phyloP scores from a whole-genome alignment of 169 alveolate genomes.

The Cryptosporidium canis region DNA sequence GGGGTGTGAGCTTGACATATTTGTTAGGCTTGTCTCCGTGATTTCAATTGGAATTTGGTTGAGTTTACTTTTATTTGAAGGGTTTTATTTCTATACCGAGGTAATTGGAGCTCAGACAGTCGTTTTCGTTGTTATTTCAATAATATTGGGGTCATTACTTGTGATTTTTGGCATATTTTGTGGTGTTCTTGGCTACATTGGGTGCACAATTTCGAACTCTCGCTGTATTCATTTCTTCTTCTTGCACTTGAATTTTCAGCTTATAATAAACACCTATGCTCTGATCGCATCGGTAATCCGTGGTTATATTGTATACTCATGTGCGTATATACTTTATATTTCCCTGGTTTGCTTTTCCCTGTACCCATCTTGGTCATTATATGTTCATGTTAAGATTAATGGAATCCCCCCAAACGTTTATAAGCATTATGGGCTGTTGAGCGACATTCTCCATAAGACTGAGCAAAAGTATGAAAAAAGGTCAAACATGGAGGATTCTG shows the following conservation, averaged over 20 bases:
- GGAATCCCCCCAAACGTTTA: slow-evolving; percentile 34
- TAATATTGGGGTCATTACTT: background rate
- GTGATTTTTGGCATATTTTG: slow-evolving; percentile 27
- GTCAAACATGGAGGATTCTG: slow-evolving; percentile 27
- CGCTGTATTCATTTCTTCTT: slow-evolving; percentile 35
- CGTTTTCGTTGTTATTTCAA: background rate
- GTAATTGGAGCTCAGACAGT: slow-evolving; percentile 8
- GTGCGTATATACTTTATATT: background rate
- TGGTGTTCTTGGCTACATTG: slow-evolving; percentile 66
- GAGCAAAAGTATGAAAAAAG: slow-evolving; percentile 12
- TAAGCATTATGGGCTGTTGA: slow-evolving; percentile 21
- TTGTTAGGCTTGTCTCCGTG: slow-evolving; percentile 8
- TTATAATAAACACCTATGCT: slow-evolving; percentile 15
- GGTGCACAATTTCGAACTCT: slow-evolving; percentile 53
- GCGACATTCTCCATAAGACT: background rate
- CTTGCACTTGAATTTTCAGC: slow-evolving; percentile 27
- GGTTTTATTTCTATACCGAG: slow-evolving; percentile 20
- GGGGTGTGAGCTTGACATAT: slow-evolving; percentile 54
- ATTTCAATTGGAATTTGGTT: slow-evolving; percentile 48
- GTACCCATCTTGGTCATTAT: slow-evolving; percentile 63
- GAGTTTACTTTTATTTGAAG: slow-evolving; percentile 1
- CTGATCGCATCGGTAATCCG: slow-evolving; percentile 39
- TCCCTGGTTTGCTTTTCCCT: background rate
- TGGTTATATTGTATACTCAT: slow-evolving; percentile 41
- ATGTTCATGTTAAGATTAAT: slow-evolving; percentile 24